Conservation (phyloP, 179 eudicot genomes). For the Monotropa hypopitys region DNA sequence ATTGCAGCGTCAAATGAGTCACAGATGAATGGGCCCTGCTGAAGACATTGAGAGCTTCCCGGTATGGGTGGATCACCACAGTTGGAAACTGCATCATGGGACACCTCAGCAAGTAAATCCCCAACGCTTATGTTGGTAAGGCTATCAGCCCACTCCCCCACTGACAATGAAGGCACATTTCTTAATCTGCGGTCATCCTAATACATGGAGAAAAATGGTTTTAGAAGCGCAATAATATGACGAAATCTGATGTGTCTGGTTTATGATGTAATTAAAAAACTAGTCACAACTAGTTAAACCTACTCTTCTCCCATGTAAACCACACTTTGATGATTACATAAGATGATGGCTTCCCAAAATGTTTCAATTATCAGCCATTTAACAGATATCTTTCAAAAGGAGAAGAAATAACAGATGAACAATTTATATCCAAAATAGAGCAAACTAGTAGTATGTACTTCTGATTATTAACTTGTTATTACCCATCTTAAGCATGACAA, state of each 20-base stretch:
- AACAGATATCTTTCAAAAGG: neutral
- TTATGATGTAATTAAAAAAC: neutral
- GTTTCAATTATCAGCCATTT: neutral
- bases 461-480: neutral
- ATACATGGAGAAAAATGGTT: slow-evolving; percentile 4
- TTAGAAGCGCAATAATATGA: slow-evolving; percentile 2
- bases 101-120: slow-evolving; percentile 47
- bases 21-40: slow-evolving; percentile 52
- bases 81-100: slow-evolving; percentile 23
- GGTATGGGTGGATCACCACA: slow-evolving; percentile 22
- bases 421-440: neutral
- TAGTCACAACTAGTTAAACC: neutral
- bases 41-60: slow-evolving; percentile 27
- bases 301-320: neutral
- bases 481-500: neutral
- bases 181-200: slow-evolving; percentile 31
- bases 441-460: neutral
- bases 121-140: slow-evolving; percentile 68
- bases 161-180: slow-evolving; percentile 27
- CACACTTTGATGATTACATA: neutral
- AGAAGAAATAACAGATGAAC: slow-evolving; percentile 1
- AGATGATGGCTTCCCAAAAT: neutral
- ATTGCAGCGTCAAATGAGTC: slow-evolving; percentile 97
- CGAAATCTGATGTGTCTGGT: neutral
- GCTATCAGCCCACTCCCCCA: slow-evolving; percentile 76